Conservation (phyloP, 2,329 filamentous ascomycete species). For the Alternaria ventricosa region DNA sequence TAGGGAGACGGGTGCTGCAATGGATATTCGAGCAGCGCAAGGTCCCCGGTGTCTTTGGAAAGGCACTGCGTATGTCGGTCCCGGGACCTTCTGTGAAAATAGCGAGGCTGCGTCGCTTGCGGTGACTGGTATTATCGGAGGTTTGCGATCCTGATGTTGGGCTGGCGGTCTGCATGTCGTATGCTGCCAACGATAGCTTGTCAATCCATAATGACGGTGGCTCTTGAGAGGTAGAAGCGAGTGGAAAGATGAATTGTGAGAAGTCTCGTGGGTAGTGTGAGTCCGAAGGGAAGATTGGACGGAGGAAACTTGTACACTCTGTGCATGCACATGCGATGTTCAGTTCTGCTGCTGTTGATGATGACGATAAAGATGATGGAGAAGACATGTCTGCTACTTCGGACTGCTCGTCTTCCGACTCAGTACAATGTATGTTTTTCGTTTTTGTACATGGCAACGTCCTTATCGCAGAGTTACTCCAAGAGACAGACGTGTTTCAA, state of each 20-base stretch:
- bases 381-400: background rate
- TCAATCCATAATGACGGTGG: background rate
- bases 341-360: background rate
- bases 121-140: background rate
- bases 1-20: background rate
- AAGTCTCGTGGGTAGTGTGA: background rate
- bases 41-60: constrained; percentile 6
- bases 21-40: constrained; percentile 1
- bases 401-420: background rate
- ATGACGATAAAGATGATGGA: constrained; percentile 3
- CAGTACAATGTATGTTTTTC: background rate
- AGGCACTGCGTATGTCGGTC: background rate
- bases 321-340: constrained; percentile 23
- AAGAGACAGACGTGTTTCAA: background rate
- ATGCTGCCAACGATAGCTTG: background rate
- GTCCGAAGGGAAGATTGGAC: background rate
- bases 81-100: background rate
- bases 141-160: background rate
- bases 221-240: background rate
- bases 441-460: background rate
- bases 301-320: constrained; percentile 19
- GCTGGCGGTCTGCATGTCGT: background rate
- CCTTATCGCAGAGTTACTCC: background rate
- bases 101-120: background rate
- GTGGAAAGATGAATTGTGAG: background rate